Evolutionary conservation across 257 asterid genomes (phyloP), one percentile per base, ranked within the genome.

Genomic region (Rehmannia glutinosa): DNA sequence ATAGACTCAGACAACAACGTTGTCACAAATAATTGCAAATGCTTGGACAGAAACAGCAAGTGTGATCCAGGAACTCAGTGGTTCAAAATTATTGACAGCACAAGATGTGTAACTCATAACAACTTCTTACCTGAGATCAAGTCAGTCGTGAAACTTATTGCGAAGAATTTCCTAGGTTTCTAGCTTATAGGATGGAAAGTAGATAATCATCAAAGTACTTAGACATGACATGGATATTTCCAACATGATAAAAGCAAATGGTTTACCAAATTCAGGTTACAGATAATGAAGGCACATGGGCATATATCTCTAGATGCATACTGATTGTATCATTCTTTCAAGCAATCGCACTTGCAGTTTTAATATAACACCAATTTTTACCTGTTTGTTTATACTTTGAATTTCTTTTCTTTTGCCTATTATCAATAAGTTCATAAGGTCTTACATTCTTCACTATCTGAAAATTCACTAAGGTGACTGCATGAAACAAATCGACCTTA

Each of bases 41-140:
- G 99, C 63, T 58, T 85, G 87, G 81, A 75, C 33, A 83, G 62
- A 53, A 80, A 75, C 63, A 88, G 65, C 38, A 76, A 75, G 20
- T 91, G 98, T 19, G 97, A 94, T 33, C 98, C 99, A 0, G 93
- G 75, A 56, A 94, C 93, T 75, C 98, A 94, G 82, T 91, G 99
- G 99, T 91, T 91, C 91, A 94, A 85, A 66, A 78, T 94, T 3
- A 79, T 86, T n/a, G 81, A 91, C 63, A 89, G 96, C 83, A 87
- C 95, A 27, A 80, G 97, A 80, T 10, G 30, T 21, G 83, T 71
- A 69, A 68, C 70, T 24, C 61, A 62, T 8, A 49, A 60, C 28
- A 74, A 39, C 41, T 72, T 70, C 33, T 41, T 68, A 32, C 60
- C 3, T 0, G 75, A 65, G 64, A 66, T 80, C 39, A 58, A 38